Evolutionary conservation across 1,284 basidiomycete species (phyloP), one percentile per base, ranked within the genome.

Genomic region (Apiotrichum gracile): DNA sequence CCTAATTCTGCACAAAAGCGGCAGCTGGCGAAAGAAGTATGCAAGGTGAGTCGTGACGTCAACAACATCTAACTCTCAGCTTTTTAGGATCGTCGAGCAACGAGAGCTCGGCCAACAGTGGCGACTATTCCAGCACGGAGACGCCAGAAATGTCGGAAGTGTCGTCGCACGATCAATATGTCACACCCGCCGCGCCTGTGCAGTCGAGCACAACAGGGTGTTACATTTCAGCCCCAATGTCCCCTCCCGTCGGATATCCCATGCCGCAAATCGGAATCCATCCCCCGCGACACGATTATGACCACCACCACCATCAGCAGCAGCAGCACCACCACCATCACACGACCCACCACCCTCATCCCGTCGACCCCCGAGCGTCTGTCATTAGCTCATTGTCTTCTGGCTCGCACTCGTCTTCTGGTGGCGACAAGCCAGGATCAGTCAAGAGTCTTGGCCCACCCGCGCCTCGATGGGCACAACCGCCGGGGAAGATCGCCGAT

Each of bases 391-490:
- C 58, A 5, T 52, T 49, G 22, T 54, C 58, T 6, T 60, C 55
- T 14, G 55, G 55, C 10, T 57, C 54, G 5, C 49, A 51, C 2
- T 57, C 55, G 13, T 57, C 52, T n/a, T 34, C 22, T 4, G 33
- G 16, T 39, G 27, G 27, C 27, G 27, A 29, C 27, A 48, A n/a
- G 37, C 39, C 45, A 13, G 47, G 38, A 19, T 60, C 55, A 14
- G 42, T 47, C 25, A 54, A 52, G 29, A 46, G 50, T 29, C 24
- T 44, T 10, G 40, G 33, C 13, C 58, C 61, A 6, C 59, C 54
- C 12, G 61, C 69, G 10, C 69, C 69, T 1, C 55, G 60, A 17
- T 73, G 70, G 70, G 70, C 70, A 16, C 62, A 61, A 37, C 70
- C 70, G 3, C 65, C 68, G 0, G 48, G 55, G 17, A 49, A 60